Conservation (phyloP, 1,139 yeast genomes). For the Pichia sp. region DNA sequence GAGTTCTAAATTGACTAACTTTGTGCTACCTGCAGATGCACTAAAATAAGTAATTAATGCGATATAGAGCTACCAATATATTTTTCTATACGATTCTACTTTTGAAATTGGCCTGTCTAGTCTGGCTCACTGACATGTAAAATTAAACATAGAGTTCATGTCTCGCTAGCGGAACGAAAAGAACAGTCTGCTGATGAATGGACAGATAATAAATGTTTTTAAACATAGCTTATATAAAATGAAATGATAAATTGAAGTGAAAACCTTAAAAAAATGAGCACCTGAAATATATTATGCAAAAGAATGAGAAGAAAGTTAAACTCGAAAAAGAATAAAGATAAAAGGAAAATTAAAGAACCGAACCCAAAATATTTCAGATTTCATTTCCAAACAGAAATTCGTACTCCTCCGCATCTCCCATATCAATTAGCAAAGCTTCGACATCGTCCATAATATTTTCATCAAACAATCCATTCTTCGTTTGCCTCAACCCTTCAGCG, state of each 20-base stretch:
- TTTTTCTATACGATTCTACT: not conserved
- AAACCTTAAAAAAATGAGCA: not conserved
- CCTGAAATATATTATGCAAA: not conserved
- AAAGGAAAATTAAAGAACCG: not conserved
- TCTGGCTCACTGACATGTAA: not conserved
- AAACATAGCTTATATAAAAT: not conserved
- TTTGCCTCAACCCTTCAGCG: constrained; percentile 68
- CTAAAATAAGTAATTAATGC: constrained; percentile 9
- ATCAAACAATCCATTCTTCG: constrained; percentile 70
- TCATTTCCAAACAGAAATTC: constrained; percentile 28
- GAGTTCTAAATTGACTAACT: constrained; percentile 68
- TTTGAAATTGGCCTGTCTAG: not conserved
- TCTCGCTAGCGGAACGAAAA: too few relatives aligned
- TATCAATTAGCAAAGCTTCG: constrained; percentile 43
- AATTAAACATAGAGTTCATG: not conserved
- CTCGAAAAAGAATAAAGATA: not conserved
- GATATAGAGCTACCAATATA: not conserved
- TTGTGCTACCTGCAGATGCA: constrained; percentile 34
- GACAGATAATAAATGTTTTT: not conserved
- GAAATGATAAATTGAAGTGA: not conserved
- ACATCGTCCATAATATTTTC: constrained; percentile 69
- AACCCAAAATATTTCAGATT: not conserved
- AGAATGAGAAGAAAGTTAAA: constrained; percentile 1
- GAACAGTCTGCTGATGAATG: too few relatives aligned
- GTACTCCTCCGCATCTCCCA: constrained; percentile 33